Evolutionary conservation across 2,329 filamentous ascomycete genomes (phyloP).

Genomic region (Karstenula rhodostoma): DNA sequence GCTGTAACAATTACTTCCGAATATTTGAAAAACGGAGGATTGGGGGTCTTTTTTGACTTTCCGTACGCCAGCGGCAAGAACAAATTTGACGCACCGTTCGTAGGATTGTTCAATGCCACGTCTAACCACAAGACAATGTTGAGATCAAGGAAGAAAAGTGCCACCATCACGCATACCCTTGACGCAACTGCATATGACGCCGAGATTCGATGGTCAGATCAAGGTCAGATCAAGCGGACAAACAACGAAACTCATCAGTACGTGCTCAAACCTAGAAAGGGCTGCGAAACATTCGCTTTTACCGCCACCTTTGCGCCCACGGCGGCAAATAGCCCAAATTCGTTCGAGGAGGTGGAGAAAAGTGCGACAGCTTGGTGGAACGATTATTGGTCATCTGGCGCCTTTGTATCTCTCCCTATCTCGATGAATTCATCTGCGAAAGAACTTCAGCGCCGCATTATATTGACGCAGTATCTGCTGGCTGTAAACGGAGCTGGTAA

Average conservation of each 20-base stretch:
- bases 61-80: slow-evolving; percentile 58
- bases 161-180: slow-evolving; percentile 55
- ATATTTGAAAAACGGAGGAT: slow-evolving; percentile 47
- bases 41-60: slow-evolving; percentile 63
- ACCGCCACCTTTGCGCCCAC: slow-evolving; percentile 33
- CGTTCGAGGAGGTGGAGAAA: slow-evolving; percentile 31
- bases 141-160: slow-evolving; percentile 34
- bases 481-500: slow-evolving; percentile 62
- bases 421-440: slow-evolving; percentile 51
- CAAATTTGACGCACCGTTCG: slow-evolving; percentile 64
- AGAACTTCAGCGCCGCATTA: slow-evolving; percentile 62
- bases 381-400: slow-evolving; percentile 60
- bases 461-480: slow-evolving; percentile 63
- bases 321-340: slow-evolving; percentile 45
- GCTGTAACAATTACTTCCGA: slow-evolving; percentile 55
- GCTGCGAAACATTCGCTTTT: slow-evolving; percentile 34
- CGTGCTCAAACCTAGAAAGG: slow-evolving; percentile 43
- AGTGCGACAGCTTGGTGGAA: slow-evolving; percentile 57
- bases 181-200: slow-evolving; percentile 56
- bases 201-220: slow-evolving; percentile 50
- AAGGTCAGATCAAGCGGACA: slow-evolving; percentile 43
- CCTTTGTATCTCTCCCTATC: slow-evolving; percentile 60
- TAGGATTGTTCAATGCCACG: slow-evolving; percentile 61
- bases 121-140: slow-evolving; percentile 55
- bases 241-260: slow-evolving; percentile 55